Evolutionary conservation across 345 rosid genomes (phyloP), one percentile per base, ranked within the genome.

Genomic region (Salix caprea): DNA sequence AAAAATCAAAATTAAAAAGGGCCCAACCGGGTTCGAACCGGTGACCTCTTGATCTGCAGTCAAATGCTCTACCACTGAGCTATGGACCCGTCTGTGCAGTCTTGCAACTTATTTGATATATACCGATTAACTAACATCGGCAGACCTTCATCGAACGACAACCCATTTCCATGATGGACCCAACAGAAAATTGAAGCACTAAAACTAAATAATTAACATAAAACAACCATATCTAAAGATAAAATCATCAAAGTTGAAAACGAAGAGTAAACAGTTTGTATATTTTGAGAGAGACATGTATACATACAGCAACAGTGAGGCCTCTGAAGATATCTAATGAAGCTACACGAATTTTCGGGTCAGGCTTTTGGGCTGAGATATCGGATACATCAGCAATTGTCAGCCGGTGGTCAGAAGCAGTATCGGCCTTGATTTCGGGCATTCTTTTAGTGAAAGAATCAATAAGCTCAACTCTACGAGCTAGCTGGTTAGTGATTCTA

Each of bases 261-360:
- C 12, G 36, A 21, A 32, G 28, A 58, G 28, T 58, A 9, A 3
- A 58, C 23, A 58, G 16, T 46, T 46, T 13, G 15, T 0, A 11
- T 12, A 24, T 46, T 12, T 18, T 5, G 42, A 44, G 32, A 74
- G 1, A 67, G 23, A 37, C 24, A 61, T 11, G 7, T 76, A 78
- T 61, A 34, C 65, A 67, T 78, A 94, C 97, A 54, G 92, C 97
- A 15, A 94, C 98, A 11, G 97, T 88, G 66, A 94, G 94, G 74
- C 97, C 98, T 58, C 98, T 86, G 82, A 94, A 94, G 86, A 92
- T 84, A 82, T 94, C 98, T 21, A 94, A 88, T 7, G 97, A 89
- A 78, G 88, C 91, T 18, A 94, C 80, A 18, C 91, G 93, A 80
- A 72, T 83, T 48, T 71, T 46, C 70, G 74, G 83, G 24, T 34